These are phyloP conservation scores for Cercospora zeae-maydis DNA, from an alignment of 2,329 filamentous ascomycete species.

Conservation along the genomic window DNA sequence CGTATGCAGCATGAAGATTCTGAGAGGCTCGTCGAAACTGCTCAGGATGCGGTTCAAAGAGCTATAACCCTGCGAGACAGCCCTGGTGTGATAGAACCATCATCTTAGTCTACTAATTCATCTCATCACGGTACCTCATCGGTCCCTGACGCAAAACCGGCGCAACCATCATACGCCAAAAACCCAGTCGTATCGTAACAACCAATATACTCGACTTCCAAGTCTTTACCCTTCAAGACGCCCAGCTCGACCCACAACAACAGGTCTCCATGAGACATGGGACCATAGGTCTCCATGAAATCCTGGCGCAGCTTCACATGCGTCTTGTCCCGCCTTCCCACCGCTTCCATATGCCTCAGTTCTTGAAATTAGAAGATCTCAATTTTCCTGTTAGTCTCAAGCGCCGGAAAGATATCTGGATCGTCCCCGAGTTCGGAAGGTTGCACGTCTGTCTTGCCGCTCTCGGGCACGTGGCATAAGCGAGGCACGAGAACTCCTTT, in stretches of 20 bases:
- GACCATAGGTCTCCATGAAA: slow-evolving; percentile 4
- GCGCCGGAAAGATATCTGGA: not conserved
- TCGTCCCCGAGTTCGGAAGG: not conserved
- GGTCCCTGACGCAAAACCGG: not conserved
- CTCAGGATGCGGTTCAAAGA: no score
- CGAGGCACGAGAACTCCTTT: not conserved
- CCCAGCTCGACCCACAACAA: slow-evolving; percentile 8
- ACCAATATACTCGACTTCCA: not conserved
- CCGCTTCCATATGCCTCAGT: not conserved
- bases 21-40: no score
- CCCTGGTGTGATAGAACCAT: no score
- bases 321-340: slow-evolving; percentile 6
- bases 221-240: not conserved
- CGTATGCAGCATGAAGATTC: no score
- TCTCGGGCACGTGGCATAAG: not conserved
- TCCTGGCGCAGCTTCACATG: slow-evolving; percentile 6
- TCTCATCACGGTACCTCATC: no score
- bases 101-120: no score
- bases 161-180: not conserved
- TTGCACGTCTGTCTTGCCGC: not conserved
- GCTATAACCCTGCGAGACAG: no score
- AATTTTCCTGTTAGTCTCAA: not conserved
- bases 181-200: not conserved
- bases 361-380: slow-evolving; percentile 10
- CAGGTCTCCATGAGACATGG: slow-evolving; percentile 2